Base-by-base conservation (phyloP, 1,139 yeast species). In the Sporopachydermia cereana region DNA sequence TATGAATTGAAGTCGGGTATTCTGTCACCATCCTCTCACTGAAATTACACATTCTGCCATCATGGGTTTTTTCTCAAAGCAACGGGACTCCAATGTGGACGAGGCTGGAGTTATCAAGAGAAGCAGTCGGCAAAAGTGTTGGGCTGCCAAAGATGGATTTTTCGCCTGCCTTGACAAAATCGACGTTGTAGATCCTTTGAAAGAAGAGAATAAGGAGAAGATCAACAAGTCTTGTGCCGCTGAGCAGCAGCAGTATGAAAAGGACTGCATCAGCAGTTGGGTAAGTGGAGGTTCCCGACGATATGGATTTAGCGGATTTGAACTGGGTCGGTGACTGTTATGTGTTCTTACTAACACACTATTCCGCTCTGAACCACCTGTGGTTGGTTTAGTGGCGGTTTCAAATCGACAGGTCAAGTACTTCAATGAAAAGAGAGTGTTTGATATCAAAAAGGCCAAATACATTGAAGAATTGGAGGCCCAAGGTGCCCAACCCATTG, bases 41-140 rank as follows among this genome's bases (percentile, higher is more conserved):
- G n/a, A n/a, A n/a, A n/a, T n/a, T n/a, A n/a, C n/a, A n/a, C n/a
- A n/a, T n/a, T n/a, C n/a, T n/a, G 5, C 17, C 18, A 34, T 34
- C 18, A 34, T 34, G 39, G 39, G 39, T 34, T 21, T 34, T 34
- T 34, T 34, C 17, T 34, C 83, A 34, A 94, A 94, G 43, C 75
- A 88, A 45, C 95, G 96, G 1, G 89, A 89, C 61, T 74, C 83
- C 46, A 81, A 82, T 49, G 85, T 85, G 51, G 93, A 83, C 44
- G 81, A 91, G 7, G 84, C 81, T 58, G 79, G 74, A 52, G 68
- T 80, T 34, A 71, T 88, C 50, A 69, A 81, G 51, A 57, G 61
- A 48, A 60, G 69, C 24, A 68, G 72, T 46, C 68, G 86, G 49
- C 68, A 72, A 52, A 62, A 62, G 49, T 81, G 89, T 61, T 81